Percentiles rank a stretch among this genome's conserved stretches.
phyloP scores from a whole-genome alignment of 495 filamentous ascomycete species.

The Pseudoneurospora amorphoporcata region DNA sequence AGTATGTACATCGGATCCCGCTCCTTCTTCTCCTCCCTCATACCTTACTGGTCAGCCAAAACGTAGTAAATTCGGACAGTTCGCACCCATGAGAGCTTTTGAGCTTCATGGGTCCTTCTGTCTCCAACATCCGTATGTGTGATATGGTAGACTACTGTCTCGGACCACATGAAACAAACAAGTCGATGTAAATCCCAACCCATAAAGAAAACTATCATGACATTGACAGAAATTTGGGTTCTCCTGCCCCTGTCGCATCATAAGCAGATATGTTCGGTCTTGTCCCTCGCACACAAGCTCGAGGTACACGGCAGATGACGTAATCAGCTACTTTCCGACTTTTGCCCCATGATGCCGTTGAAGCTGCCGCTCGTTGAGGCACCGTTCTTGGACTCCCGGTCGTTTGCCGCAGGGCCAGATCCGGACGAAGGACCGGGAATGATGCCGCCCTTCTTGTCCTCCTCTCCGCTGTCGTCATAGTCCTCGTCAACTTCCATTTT shows the following conservation, averaged over 20 bases:
- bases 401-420: slow-evolving; percentile 16
- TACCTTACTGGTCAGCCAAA: background rate
- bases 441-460: slow-evolving; percentile 55
- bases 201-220: background rate
- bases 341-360: slow-evolving; percentile 37
- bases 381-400: slow-evolving; percentile 34
- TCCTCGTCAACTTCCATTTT: slow-evolving; percentile 98
- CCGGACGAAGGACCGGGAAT: slow-evolving; percentile 21
- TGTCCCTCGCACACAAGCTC: background rate
- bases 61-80: background rate
- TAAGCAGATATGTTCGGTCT: background rate
- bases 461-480: slow-evolving; percentile 84
- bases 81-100: background rate
- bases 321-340: slow-evolving; percentile 24
- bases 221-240: background rate
- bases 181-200: background rate
- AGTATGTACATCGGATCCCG: background rate
- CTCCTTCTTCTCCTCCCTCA: background rate
- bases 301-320: background rate
- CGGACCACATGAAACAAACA: background rate
- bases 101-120: background rate
- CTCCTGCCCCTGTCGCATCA: background rate
- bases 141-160: background rate
- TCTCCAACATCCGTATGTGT: background rate
- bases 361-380: slow-evolving; percentile 32